These are phyloP conservation scores for Suhomyces maxii DNA, from an alignment of 1,139 yeast species.

Conservation along the genomic window DNA sequence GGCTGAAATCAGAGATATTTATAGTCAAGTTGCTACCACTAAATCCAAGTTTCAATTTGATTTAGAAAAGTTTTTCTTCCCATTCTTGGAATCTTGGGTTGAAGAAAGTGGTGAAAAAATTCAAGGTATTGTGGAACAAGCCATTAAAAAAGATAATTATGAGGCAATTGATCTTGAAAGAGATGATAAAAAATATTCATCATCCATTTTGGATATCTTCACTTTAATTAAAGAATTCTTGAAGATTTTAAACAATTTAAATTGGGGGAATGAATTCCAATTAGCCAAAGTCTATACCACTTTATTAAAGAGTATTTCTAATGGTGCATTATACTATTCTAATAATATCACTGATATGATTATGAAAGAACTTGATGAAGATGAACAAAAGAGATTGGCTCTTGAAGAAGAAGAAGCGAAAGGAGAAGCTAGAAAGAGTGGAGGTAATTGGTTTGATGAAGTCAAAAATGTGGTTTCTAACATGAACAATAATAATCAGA, in stretches of 20 bases:
- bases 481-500: slow-evolving; percentile 37
- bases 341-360: slow-evolving; percentile 46
- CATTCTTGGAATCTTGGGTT: slow-evolving; percentile 59
- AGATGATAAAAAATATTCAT: slow-evolving; percentile 39
- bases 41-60: slow-evolving; percentile 48
- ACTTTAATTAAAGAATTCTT: slow-evolving; percentile 61
- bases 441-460: slow-evolving; percentile 43
- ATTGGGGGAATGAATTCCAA: slow-evolving; percentile 66
- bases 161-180: slow-evolving; percentile 49
- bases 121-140: slow-evolving; percentile 50
- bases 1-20: slow-evolving; percentile 55
- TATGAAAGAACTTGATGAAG: slow-evolving; percentile 50
- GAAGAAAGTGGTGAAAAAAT: slow-evolving; percentile 53
- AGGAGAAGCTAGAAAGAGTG: slow-evolving; percentile 23
- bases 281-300: slow-evolving; percentile 59
- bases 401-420: slow-evolving; percentile 29
- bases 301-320: slow-evolving; percentile 61
- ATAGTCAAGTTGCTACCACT: slow-evolving; percentile 46
- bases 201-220: slow-evolving; percentile 69
- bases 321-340: slow-evolving; percentile 58
- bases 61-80: slow-evolving; percentile 60
- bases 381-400: slow-evolving; percentile 26
- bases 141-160: slow-evolving; percentile 57
- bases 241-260: slow-evolving; percentile 50
- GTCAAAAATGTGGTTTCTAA: slow-evolving; percentile 51